Evolutionary conservation across 2,329 filamentous ascomycete genomes (phyloP), one percentile per base, ranked within the genome.

Genomic region (Clonostachys rhizophaga): DNA sequence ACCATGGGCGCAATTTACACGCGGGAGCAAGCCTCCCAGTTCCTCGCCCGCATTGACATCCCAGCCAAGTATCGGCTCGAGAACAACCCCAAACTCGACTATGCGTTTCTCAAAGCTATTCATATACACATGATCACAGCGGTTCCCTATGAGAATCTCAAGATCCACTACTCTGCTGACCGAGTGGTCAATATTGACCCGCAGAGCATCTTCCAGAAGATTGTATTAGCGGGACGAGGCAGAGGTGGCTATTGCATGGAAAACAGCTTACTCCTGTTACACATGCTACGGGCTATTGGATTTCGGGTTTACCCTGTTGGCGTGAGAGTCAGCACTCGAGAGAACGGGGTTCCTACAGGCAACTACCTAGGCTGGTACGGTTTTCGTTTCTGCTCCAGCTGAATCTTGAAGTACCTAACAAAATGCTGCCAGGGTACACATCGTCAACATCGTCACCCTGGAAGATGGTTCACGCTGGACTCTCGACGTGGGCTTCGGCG

Each of bases 401-500:
- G 8, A 37, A 36, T 6, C 41, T 24, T 8, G 6, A 52, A 53
- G 17, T 8, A 18, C 12, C 17, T n/a, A 39, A n/a, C 36, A 39
- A 8, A 17, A 44, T 17, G 34, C n/a, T 24, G 37, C 8, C 24
- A 59, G 63, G 58, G 68, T 73, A 13, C 83, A 87, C 59, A 77
- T 86, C 57, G 70, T 85, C 42, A 77, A 81, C 54, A 79, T 86
- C 45, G 73, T 85, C 40, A 76, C 71, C 2, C 66, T 87, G 34
- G 58, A 69, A 3, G 64, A 69, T 6, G 67, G 67, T 37, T 69
- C 70, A 30, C 66, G 69, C 48, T 83, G 75, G 62, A 64, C 76
- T 56, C 61, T 80, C 10, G 85, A 88, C 58, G 78, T 84, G 11
- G 80, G 75, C 5, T 87, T 87, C 56, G 84, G 84, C 42, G 79